phyloP scores from a whole-genome alignment of 1,139 yeast species.

The Insectozyma bohioensis region DNA sequence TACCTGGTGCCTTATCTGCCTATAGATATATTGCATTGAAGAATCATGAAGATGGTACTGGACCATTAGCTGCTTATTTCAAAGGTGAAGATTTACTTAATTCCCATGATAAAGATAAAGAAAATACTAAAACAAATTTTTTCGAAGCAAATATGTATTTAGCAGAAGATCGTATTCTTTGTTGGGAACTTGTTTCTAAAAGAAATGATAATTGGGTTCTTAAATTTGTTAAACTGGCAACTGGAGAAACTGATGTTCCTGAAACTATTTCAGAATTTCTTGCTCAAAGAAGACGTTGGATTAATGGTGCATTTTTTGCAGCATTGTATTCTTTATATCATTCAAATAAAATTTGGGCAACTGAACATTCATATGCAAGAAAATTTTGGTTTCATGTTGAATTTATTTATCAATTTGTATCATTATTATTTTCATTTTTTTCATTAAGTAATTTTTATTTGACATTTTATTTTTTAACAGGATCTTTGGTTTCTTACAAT shows the following conservation, averaged over 20 bases:
- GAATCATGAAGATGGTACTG: conserved; percentile 87
- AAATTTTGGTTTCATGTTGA: conserved; percentile 81
- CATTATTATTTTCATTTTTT: conserved; percentile 80
- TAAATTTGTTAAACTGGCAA: conserved; percentile 88
- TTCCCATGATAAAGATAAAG: conserved; percentile 25
- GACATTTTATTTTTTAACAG: conserved; percentile 90
- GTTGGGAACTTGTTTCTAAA: conserved; percentile 97
- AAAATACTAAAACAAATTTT: conserved; percentile 58
- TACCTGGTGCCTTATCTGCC: conserved; percentile 96
- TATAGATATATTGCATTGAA: conserved; percentile 85
- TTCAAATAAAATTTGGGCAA: conserved; percentile 76
- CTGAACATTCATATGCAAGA: conserved; percentile 77
- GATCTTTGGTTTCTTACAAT: conserved; percentile 59
- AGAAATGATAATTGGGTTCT: conserved; percentile 85
- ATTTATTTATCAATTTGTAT: conserved; percentile 76
- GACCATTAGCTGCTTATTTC: conserved; percentile 85
- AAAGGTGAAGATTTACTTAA: conserved; percentile 74
- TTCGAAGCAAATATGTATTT: conserved; percentile 96
- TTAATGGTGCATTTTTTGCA: conserved; percentile 96
- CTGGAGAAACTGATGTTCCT: conserved; percentile 98
- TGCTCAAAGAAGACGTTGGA: conserved; percentile 96
- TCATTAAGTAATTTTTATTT: conserved; percentile 87
- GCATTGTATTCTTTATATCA: conserved; percentile 85
- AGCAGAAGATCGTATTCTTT: conserved; percentile 94
- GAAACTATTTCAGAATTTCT: conserved; percentile 87